Evolutionary conservation across 331 rosid species (phyloP), one percentile per base, ranked within the genome.

Genomic region (Pyrus hybrid): DNA sequence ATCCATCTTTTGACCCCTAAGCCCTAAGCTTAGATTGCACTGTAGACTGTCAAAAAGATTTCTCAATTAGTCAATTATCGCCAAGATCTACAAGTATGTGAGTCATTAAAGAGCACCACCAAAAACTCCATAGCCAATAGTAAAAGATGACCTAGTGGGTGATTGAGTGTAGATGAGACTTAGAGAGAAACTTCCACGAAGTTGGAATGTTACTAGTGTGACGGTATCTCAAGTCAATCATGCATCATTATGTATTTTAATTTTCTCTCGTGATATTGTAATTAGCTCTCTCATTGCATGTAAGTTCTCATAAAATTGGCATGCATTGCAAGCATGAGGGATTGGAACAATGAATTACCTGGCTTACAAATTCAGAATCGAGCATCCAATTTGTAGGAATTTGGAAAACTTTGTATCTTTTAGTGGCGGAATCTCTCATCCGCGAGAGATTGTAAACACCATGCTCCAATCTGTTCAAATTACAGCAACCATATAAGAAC

Each of bases 331-430:
- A 57, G 25, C 23, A 3, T 9, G 22, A 20, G 20, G 68, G 35
- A 25, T 17, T 61, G 53, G 65, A 72, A 56, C 79, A 41, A 69
- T 74, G 74, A 73, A 43, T 78, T 86, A 94, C 99, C 99, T 95
- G 97, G 81, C 80, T 90, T 4, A 79, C 93, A 62, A 68, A 84
- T 70, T 97, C 99, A 35, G 73, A 71, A 71, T 92, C 99, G 54
- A 90, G 97, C 97, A 95, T 89, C 99, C 99, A 95, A 85, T 90
- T 89, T 25, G 93, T 86, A 17, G 99, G 97, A 81, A 95, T 95
- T 68, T 85, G 87, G 80, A 84, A 90, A 54, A 70, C 86, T 82
- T 85, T 95, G 81, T 86, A 95, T 90, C 88, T 86, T 63, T 89
- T 85, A 17, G 97, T 77, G 37, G 97, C 91, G 1, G 99, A 87